Conservation (phyloP, 441 rosid species). For the Adansonia rubrostipa region DNA sequence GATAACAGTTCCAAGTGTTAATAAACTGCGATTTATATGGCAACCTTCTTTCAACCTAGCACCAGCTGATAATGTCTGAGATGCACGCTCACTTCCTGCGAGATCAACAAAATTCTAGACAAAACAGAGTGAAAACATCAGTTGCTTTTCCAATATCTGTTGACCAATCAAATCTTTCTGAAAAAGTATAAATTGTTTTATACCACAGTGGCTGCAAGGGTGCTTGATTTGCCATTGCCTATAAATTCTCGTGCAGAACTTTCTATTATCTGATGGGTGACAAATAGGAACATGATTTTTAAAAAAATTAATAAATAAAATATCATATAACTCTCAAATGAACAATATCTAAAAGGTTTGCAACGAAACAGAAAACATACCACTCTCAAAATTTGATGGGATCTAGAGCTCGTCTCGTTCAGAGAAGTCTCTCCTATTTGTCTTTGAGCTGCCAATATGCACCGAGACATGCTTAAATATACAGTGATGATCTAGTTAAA, state of each 20-base stretch:
- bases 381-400: slow-evolving; percentile 95
- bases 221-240: slow-evolving; percentile 69
- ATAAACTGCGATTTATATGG: slow-evolving; percentile 74
- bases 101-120: slow-evolving; percentile 76
- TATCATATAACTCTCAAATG: slow-evolving; percentile 18
- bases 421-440: slow-evolving; percentile 92
- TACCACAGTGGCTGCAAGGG: slow-evolving; percentile 88
- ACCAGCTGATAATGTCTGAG: slow-evolving; percentile 75
- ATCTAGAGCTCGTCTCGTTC: slow-evolving; percentile 93
- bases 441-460: slow-evolving; percentile 78
- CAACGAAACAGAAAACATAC: slow-evolving; percentile 48
- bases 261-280: slow-evolving; percentile 70
- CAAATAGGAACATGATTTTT: slow-evolving; percentile 23
- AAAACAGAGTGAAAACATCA: slow-evolving; percentile 29
- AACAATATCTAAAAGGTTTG: slow-evolving; percentile 11
- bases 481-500: slow-evolving; percentile 21
- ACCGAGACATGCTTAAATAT: slow-evolving; percentile 25
- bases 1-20: slow-evolving; percentile 76
- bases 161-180: slow-evolving; percentile 12
- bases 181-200: slow-evolving; percentile 18
- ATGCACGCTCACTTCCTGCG: slow-evolving; percentile 85
- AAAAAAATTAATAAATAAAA: slow-evolving; percentile 3
- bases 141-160: slow-evolving; percentile 9
- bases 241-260: slow-evolving; percentile 72
- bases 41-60: slow-evolving; percentile 77